Percentiles rank a stretch among this genome's conserved stretches.
phyloP scores from a whole-genome alignment of 1,284 basidiomycete species.

The Irpex rosettiformis region DNA sequence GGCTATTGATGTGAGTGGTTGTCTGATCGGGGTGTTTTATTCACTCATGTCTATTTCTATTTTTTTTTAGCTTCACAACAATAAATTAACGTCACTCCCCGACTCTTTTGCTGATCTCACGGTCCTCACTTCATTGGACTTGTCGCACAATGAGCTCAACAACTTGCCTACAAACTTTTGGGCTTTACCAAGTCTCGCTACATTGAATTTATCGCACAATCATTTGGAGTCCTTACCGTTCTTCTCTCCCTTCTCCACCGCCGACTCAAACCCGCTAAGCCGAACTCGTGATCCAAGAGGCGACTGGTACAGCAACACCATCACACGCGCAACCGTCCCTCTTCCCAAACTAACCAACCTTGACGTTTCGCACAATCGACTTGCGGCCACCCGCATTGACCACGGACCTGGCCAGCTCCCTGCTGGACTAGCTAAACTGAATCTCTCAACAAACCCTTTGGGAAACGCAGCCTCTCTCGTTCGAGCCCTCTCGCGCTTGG shows the following conservation, averaged over 20 bases:
- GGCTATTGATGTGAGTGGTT: conserved; percentile 58
- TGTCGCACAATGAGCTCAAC: conserved; percentile 66
- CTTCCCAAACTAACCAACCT: conserved; percentile 59
- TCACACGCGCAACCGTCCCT: conserved; percentile 57
- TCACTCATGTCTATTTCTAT: neutral
- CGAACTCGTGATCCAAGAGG: conserved; percentile 28
- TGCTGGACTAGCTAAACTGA: conserved; percentile 27
- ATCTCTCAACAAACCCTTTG: conserved; percentile 40
- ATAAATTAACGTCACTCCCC: conserved; percentile 59
- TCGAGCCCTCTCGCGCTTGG: conserved; percentile 42
- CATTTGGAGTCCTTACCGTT: conserved; percentile 56
- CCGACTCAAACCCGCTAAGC: conserved; percentile 18
- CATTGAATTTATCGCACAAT: conserved; percentile 72
- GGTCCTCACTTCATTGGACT: conserved; percentile 57
- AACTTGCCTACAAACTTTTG: conserved; percentile 62
- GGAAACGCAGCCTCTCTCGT: conserved; percentile 36
- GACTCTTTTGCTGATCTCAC: conserved; percentile 62
- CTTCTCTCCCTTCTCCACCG: conserved; percentile 46
- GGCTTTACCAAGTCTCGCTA: conserved; percentile 60
- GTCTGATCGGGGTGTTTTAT: neutral
- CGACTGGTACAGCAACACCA: conserved; percentile 59
- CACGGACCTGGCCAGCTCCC: conserved; percentile 31
- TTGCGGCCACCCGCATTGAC: conserved; percentile 53
- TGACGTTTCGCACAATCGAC: conserved; percentile 61
- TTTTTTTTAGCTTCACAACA: conserved; percentile 72